Evolutionary conservation across 306 rosid genomes (phyloP).

Genomic region (Quercus glauca): DNA sequence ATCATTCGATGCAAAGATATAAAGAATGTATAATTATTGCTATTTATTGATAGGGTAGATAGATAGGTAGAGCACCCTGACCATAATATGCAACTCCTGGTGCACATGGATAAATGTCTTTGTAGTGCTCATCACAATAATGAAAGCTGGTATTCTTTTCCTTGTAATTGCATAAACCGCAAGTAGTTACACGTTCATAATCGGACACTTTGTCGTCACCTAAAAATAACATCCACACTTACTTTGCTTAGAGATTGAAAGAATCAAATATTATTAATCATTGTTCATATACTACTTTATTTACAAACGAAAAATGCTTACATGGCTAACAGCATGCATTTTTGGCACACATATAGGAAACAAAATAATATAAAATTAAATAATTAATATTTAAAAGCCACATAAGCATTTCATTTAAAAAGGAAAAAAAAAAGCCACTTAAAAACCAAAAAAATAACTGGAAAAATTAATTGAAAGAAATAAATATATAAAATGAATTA

Average conservation of each 20-base stretch:
- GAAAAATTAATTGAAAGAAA: too few species aligned
- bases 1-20: too few species aligned
- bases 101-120: constrained; percentile 69
- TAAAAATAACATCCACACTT: constrained; percentile 28
- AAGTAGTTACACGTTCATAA: constrained; percentile 48
- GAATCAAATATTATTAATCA: not conserved
- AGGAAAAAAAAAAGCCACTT: too few species aligned
- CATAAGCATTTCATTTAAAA: too few species aligned
- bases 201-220: constrained; percentile 73
- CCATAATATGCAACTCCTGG: constrained; percentile 87
- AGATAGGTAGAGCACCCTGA: constrained; percentile 91
- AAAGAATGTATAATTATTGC: too few species aligned
- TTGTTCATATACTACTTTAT: too few species aligned
- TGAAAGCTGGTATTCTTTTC: constrained; percentile 82
- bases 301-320: too few species aligned
- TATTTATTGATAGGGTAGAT: constrained; percentile 4
- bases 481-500: too few species aligned
- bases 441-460: too few species aligned
- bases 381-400: too few species aligned
- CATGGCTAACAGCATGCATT: rapidly evolving
- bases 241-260: not conserved
- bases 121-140: constrained; percentile 79
- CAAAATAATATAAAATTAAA: too few species aligned
- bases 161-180: constrained; percentile 88
- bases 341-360: too few species aligned